Percentiles rank a stretch among this genome's conserved stretches.
phyloP scores from a whole-genome alignment of 1,139 yeast species.

The Candida labiduridarum region DNA sequence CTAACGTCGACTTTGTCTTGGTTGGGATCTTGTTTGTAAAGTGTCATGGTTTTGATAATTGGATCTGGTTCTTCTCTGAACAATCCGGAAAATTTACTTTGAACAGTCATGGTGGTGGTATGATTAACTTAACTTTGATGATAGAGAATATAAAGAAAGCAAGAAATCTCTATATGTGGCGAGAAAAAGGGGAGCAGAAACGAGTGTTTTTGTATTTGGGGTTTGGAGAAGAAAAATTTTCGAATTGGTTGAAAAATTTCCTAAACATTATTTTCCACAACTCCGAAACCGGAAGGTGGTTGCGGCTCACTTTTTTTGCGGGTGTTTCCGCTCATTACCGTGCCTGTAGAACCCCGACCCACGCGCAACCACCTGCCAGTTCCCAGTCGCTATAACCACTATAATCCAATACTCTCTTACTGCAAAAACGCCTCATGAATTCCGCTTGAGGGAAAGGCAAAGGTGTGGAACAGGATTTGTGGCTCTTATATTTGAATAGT shows the following conservation, averaged over 20 bases:
- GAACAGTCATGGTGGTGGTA: constrained; percentile 23
- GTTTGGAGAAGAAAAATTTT: neutral
- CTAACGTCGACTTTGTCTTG: constrained; percentile 42
- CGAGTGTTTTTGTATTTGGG: neutral
- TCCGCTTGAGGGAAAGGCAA: no score
- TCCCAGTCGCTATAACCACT: no score
- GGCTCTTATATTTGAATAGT: no score
- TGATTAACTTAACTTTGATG: neutral
- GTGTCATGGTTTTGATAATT: constrained; percentile 33
- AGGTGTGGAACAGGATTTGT: no score
- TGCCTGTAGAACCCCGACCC: no score
- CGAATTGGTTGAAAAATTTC: neutral
- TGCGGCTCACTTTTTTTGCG: no score
- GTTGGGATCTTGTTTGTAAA: constrained; percentile 28
- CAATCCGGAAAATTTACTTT: constrained; percentile 28
- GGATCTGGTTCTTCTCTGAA: constrained; percentile 38
- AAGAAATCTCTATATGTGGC: neutral
- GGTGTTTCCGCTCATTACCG: no score
- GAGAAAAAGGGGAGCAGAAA: neutral
- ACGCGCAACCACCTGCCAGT: no score
- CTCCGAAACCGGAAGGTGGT: constrained; percentile 1
- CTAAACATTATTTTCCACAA: constrained; percentile 1
- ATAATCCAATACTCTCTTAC: no score
- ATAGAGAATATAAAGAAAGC: neutral
- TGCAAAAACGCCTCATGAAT: no score